Base-by-base conservation (phyloP, 2,329 filamentous ascomycete genomes). In the Apiospora saccharicola region DNA sequence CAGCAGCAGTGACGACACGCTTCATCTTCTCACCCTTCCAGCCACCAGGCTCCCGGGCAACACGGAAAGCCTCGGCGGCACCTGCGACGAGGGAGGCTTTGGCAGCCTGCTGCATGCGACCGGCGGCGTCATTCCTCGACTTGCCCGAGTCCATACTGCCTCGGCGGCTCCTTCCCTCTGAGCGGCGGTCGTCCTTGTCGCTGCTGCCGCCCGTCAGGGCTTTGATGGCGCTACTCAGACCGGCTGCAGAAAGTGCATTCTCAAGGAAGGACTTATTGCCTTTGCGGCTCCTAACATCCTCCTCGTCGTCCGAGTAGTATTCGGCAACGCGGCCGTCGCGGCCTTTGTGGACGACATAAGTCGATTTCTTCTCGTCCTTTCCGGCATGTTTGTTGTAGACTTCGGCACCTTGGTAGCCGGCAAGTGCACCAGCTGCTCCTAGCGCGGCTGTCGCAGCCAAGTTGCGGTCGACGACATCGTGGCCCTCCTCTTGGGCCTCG, bases 21-120 rank as follows among this genome's bases (percentile, higher is more conserved):
- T 95, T 96, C 76, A 95, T 94, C 84, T 98, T 98, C 75, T 94
- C 93, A 49, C 95, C 96, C 75, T 92, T 93, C 95, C 95, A 98
- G 61, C 92, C 90, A 71, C 96, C 96, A 2, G 94, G 93, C 74
- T 96, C 93, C 78, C 96, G 97, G 80, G 95, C 92, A 72, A 95
- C 92, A 74, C 94, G 92, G 87, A 97, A 97, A 57, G 96, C 96
- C 82, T 98, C 95, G 71, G 95, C 93, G 53, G 95, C 96, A 77
- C 95, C 96, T 43, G 96, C 95, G 67, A 97, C 89, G 51, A 98
- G 87, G 26, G 95, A 96, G 46, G 96, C 95, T 86, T 96, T 96
- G 80, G 95, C 94, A 46, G 95, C 95, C 83, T 98, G 94, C 76
- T 95, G 91, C 67, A 94, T 89, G 77, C 93, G 93, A 77, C 85